Conservation (phyloP, 2,329 filamentous ascomycete species). For the Laburnicola sp. region DNA sequence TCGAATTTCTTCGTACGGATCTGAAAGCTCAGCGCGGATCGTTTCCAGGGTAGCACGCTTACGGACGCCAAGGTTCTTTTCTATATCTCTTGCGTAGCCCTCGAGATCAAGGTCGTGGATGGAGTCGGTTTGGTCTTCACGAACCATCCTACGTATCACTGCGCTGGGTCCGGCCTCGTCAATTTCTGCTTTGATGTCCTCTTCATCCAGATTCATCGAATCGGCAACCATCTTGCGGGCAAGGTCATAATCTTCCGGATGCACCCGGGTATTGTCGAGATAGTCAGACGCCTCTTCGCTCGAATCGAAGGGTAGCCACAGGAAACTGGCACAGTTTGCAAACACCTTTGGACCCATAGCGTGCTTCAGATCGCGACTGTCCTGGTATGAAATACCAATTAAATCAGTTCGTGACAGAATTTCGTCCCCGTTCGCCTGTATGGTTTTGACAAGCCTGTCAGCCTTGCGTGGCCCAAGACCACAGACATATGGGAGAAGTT, state of each 20-base stretch:
- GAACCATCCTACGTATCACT: conserved; percentile 92
- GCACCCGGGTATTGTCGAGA: conserved; percentile 93
- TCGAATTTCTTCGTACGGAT: conserved; percentile 91
- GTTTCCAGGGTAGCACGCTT: conserved; percentile 96
- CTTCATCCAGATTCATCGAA: conserved; percentile 92
- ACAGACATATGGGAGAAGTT: conserved; percentile 85
- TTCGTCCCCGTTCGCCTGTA: conserved; percentile 86
- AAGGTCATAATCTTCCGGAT: conserved; percentile 97
- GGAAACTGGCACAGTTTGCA: conserved; percentile 95
- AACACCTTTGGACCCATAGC: conserved; percentile 83
- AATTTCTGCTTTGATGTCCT: conserved; percentile 93
- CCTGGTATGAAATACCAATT: conserved; percentile 81
- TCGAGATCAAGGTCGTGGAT: conserved; percentile 96
- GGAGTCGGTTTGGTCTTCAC: conserved; percentile 89
- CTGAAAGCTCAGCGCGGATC: conserved; percentile 89
- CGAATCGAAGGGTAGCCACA: conserved; percentile 87
- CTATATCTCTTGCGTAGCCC: conserved; percentile 93
- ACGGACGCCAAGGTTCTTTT: conserved; percentile 87
- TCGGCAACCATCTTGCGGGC: conserved; percentile 98
- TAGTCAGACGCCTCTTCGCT: conserved; percentile 83
- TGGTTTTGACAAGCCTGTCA: conserved; percentile 79
- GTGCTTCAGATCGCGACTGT: conserved; percentile 46
- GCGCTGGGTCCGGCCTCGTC: conserved; percentile 88
- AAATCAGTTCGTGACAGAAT: conserved; percentile 85
- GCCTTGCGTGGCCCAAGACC: conserved; percentile 93